These are phyloP conservation scores for Eucalyptus pauciflora DNA, from an alignment of 345 rosid species.

Conservation along the genomic window DNA sequence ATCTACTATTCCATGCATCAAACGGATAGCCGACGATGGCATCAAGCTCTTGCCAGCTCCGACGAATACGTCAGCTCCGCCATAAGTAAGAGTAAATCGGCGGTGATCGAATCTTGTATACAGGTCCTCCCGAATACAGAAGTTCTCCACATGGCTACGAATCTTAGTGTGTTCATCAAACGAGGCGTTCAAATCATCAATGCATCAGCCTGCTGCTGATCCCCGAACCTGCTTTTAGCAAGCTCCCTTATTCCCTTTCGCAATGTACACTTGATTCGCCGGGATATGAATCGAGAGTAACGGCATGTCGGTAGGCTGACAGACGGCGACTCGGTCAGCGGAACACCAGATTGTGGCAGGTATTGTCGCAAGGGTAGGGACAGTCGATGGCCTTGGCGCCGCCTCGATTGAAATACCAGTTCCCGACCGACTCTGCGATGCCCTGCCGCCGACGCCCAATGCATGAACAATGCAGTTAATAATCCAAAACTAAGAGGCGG, in stretches of 20 bases:
- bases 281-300: neutral
- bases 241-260: neutral
- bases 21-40: neutral
- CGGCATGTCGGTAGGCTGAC: neutral
- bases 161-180: neutral
- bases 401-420: conserved; percentile 35
- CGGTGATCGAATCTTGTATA: neutral
- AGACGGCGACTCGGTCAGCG: neutral
- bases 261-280: neutral
- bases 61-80: neutral
- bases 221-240: neutral
- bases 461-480: neutral
- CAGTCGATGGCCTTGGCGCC: conserved; percentile 24
- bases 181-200: neutral
- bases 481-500: neutral
- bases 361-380: conserved; percentile 39
- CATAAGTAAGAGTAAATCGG: neutral
- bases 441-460: conserved; percentile 11
- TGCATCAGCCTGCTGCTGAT: neutral
- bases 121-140: neutral
- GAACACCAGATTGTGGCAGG: conserved; percentile 45
- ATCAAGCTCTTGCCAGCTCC: neutral
- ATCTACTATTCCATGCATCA: neutral
- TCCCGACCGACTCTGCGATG: conserved; percentile 36
- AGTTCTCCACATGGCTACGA: neutral